phyloP scores from a whole-genome alignment of 495 filamentous ascomycete species.

The Parathielavia hyrcaniae region DNA sequence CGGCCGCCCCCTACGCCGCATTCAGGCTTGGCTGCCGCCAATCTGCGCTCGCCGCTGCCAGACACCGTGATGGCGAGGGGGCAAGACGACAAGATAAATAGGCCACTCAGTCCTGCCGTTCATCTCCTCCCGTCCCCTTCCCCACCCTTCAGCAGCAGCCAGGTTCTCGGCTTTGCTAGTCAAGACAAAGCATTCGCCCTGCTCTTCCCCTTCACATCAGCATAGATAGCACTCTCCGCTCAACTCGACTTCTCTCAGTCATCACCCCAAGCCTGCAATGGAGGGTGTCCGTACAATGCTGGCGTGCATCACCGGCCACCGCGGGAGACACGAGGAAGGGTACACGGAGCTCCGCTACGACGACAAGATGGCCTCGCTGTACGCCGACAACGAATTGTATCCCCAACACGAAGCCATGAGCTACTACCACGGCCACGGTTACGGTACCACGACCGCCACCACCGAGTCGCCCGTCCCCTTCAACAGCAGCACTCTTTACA shows the following conservation, averaged over 20 bases:
- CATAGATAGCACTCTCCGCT: background rate
- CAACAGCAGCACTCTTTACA: background rate
- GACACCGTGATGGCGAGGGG: background rate
- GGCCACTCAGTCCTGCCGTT: background rate
- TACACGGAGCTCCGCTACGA: constrained; percentile 22
- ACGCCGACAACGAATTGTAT: constrained; percentile 14
- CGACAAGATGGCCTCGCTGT: constrained; percentile 16
- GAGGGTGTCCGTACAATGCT: constrained; percentile 17
- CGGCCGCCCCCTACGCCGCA: background rate
- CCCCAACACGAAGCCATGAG: constrained; percentile 9
- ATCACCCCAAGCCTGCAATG: constrained; percentile 7
- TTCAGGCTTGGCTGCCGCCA: background rate
- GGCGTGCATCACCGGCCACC: constrained; percentile 17
- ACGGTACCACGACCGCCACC: background rate
- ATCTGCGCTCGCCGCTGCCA: background rate
- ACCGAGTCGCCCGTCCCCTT: background rate
- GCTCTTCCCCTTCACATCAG: background rate
- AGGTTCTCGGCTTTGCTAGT: constrained; percentile 5
- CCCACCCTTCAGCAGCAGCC: constrained; percentile 11
- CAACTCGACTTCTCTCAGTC: background rate
- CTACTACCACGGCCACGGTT: constrained; percentile 1
- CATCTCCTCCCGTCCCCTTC: background rate
- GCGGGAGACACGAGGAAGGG: constrained; percentile 1
- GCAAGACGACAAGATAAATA: background rate
- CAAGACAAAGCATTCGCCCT: background rate